Percentiles rank a stretch among this genome's conserved stretches.
Conservation (phyloP, 257 asterid genomes). For the Parsonsia alboflavescens region DNA sequence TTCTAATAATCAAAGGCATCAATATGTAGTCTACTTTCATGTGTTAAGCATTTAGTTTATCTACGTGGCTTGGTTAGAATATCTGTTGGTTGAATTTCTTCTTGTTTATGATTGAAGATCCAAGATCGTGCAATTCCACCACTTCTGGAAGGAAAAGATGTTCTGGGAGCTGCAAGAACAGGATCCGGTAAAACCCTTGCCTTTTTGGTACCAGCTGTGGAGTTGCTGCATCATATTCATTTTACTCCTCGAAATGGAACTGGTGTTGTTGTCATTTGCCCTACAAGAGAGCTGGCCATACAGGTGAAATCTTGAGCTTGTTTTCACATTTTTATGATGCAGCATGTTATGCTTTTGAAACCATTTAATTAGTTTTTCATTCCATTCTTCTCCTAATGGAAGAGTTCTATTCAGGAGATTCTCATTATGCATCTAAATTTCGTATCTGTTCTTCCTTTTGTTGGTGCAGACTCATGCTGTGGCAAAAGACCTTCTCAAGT, state of each 20-base stretch:
- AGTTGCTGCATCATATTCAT: constrained; percentile 46
- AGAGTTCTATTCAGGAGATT: background rate
- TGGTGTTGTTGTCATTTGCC: constrained; percentile 87
- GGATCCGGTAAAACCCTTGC: constrained; percentile 99
- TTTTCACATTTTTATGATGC: background rate
- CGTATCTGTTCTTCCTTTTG: constrained; percentile 4
- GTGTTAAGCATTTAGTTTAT: background rate
- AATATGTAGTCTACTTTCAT: background rate
- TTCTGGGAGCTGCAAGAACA: constrained; percentile 98
- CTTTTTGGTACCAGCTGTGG: constrained; percentile 82
- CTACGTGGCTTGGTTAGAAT: background rate
- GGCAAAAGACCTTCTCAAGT: constrained; percentile 76
- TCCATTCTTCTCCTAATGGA: background rate
- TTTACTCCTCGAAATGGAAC: constrained; percentile 84
- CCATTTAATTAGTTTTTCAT: background rate
- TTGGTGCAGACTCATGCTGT: constrained; percentile 81
- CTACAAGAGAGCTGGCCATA: constrained; percentile 93
- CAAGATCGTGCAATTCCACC: constrained; percentile 93
- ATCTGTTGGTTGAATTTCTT: background rate
- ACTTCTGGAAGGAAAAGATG: constrained; percentile 76
- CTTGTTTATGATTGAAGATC: constrained; percentile 41
- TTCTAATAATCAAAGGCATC: background rate
- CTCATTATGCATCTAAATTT: constrained; percentile 2
- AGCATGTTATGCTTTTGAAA: background rate
- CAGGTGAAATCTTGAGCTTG: constrained; percentile 41